Conservation (phyloP, 495 filamentous ascomycete species). For the Podospora pseudocomata region DNA sequence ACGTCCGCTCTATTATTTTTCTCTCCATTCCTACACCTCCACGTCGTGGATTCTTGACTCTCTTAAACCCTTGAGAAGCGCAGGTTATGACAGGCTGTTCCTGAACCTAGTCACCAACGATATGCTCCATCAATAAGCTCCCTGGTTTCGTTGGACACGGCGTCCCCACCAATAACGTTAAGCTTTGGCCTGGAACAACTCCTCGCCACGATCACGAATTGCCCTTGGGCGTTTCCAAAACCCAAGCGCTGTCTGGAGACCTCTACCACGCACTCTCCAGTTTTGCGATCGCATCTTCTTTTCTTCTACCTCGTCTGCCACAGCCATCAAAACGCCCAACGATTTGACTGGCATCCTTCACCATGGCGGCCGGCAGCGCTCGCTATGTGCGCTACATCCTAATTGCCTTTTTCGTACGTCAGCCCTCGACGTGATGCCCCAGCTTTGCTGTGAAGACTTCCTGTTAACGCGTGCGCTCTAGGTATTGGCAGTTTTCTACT, state of each 20-base stretch:
- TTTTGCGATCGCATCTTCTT: neutral
- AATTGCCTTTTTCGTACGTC: constrained; percentile 77
- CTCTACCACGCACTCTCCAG: constrained; percentile 4
- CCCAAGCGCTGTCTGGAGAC: constrained; percentile 1
- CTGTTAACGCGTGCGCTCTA: constrained; percentile 27
- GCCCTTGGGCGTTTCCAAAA: neutral
- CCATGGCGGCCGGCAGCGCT: constrained; percentile 63
- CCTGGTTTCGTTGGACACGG: constrained; percentile 8
- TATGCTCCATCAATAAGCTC: constrained; percentile 14
- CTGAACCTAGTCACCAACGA: constrained; percentile 2
- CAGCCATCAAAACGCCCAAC: constrained; percentile 25
- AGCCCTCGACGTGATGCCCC: neutral
- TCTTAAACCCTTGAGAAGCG: neutral
- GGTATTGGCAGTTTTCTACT: constrained; percentile 72
- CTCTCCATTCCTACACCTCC: neutral
- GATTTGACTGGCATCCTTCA: neutral
- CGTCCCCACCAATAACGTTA: constrained; percentile 14
- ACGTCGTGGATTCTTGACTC: neutral
- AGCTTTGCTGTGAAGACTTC: neutral
- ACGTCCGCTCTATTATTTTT: neutral
- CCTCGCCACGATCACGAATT: constrained; percentile 4
- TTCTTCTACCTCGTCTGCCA: constrained; percentile 6
- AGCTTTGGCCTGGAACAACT: constrained; percentile 11
- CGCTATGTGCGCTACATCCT: constrained; percentile 85
- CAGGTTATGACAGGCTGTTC: constrained; percentile 5